Conservation (phyloP, 1,139 yeast genomes). For the Yamadazyma triangularis region DNA sequence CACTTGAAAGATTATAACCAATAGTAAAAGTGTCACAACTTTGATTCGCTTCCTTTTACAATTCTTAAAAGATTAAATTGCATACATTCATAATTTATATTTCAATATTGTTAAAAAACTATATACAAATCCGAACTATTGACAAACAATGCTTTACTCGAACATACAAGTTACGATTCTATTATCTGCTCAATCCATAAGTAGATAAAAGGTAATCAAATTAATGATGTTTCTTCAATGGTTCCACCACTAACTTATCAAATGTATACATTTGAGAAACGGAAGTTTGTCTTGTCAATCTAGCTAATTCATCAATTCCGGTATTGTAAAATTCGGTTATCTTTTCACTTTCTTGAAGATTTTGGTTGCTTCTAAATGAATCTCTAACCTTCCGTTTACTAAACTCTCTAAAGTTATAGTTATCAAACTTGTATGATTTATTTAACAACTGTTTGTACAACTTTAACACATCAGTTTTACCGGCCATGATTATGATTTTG, state of each 20-base stretch:
- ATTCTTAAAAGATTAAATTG: too few relatives aligned
- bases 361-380: conserved; percentile 54
- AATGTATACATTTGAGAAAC: conserved; percentile 86
- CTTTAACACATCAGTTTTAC: conserved; percentile 41
- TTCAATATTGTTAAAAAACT: too few relatives aligned
- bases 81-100: too few relatives aligned
- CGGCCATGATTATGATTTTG: conserved; percentile 29
- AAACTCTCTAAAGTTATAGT: conserved; percentile 86
- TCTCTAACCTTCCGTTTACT: conserved; percentile 71
- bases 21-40: too few relatives aligned
- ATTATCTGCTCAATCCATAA: too few relatives aligned
- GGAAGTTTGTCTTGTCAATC: conserved; percentile 74
- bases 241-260: conserved; percentile 86
- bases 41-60: too few relatives aligned
- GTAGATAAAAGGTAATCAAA: too few relatives aligned
- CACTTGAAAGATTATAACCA: too few relatives aligned
- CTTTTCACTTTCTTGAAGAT: conserved; percentile 42
- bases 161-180: too few relatives aligned
- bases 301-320: conserved; percentile 60
- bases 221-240: conserved; percentile 31
- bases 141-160: too few relatives aligned
- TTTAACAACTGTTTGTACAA: conserved; percentile 72
- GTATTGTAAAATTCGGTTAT: conserved; percentile 43
- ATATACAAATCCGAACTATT: too few relatives aligned
- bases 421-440: conserved; percentile 64